Evolutionary conservation across 1,284 basidiomycete genomes (phyloP).

Genomic region (Leccinum subspadiceum): DNA sequence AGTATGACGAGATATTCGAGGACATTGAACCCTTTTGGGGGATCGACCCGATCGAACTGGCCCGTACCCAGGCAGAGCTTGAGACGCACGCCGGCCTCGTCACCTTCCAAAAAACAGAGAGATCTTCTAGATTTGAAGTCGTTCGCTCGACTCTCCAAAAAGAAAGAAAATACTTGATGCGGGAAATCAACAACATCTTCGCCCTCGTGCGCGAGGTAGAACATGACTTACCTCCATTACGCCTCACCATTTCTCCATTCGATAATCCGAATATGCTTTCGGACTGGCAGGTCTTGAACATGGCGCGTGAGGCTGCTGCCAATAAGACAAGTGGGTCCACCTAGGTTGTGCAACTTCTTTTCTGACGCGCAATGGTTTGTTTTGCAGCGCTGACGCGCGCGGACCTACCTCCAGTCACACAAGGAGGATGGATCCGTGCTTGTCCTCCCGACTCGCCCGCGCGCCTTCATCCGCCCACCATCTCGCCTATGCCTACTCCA

Average conservation of each 20-base stretch:
- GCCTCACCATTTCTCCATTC: constrained; percentile 31
- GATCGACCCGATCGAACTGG: constrained; percentile 46
- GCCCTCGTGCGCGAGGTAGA: constrained; percentile 22
- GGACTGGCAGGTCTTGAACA: constrained; percentile 25
- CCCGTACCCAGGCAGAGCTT: constrained; percentile 37
- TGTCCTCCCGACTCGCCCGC: constrained; percentile 26
- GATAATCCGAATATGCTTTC: constrained; percentile 32
- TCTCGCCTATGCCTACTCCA: neutral
- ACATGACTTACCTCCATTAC: constrained; percentile 27
- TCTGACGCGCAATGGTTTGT: neutral
- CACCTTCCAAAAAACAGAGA: constrained; percentile 15
- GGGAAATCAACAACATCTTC: constrained; percentile 13
- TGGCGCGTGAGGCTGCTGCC: constrained; percentile 29
- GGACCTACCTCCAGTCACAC: constrained; percentile 19
- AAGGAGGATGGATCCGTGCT: constrained; percentile 24
- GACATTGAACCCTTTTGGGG: constrained; percentile 59
- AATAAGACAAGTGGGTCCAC: constrained; percentile 27
- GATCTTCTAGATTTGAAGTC: constrained; percentile 11
- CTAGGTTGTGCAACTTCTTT: neutral
- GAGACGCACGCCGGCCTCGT: constrained; percentile 27
- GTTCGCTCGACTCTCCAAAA: constrained; percentile 11
- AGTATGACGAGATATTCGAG: constrained; percentile 53
- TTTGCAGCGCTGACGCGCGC: constrained; percentile 26
- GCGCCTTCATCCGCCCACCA: constrained; percentile 11
- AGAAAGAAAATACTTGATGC: neutral